Evolutionary conservation across 225 moss, liverwort and hornwort genomes (phyloP), one percentile per base, ranked within the genome.

Genomic region (Antitrichia curtipendula): DNA sequence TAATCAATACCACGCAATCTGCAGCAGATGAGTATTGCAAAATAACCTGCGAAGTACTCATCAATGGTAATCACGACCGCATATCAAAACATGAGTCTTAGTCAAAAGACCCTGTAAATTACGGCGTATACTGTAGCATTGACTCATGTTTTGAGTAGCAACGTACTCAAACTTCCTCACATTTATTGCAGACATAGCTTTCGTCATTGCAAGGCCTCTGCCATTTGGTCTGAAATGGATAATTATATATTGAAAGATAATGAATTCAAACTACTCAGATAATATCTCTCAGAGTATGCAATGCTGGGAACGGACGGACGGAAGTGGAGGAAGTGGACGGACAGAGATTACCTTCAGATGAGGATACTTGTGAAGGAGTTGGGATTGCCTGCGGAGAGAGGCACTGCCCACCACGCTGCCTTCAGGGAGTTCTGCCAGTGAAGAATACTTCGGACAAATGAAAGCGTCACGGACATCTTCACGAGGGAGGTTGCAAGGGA

Each of bases 401-500:
- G 98, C 95, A 83, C 95, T 96, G 41, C 98, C 98, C 59, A 98
- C 96, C 78, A 98, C 94, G 75, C 98, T 96, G 69, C 98, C 98
- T 78, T 91, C 93, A n/a, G 98, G 98, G 20, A 98, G 86, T 81
- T 96, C 98, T 28, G 94, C 96, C 19, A 98, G 95, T 3, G 96
- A 95, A 53, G 93, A 85, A 57, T 93, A 96, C 28, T 93, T 91
- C 57, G 93, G 95, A 41, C 94, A 96, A 82, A 98, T 98, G 84
- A 98, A 98, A 71, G 95, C 98, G 84, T 98, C 98, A 82, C 98
- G 93, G 18, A 97, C 97, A 80, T 97, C 97, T 84, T 97, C 97
- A 78, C 93, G 93, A 64, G 92, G 94, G 53, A 93, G 94, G 89
- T 94, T 98, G 82, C 93, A 94, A 56, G 93, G 93, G 53, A 94